phyloP scores from a whole-genome alignment of 1,284 basidiomycete species.

The Earliella scabrosa region DNA sequence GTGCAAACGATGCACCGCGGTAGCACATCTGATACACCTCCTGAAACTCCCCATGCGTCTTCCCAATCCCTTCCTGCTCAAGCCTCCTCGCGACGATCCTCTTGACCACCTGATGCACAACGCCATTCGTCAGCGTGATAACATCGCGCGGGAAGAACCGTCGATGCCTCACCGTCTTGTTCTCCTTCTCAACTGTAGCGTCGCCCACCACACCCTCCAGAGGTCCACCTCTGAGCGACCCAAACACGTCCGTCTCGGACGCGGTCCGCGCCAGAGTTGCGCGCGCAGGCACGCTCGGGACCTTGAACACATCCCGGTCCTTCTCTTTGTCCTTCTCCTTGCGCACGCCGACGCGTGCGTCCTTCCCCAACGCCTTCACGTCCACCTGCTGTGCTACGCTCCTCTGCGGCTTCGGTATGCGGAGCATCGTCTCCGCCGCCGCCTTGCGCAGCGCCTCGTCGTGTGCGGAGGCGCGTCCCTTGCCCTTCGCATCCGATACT shows the following conservation, averaged over 20 bases:
- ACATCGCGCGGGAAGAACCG: too few species aligned
- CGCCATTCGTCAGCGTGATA: neutral
- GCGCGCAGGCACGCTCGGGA: constrained; percentile 37
- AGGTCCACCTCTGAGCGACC: constrained; percentile 32
- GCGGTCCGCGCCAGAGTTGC: constrained; percentile 18
- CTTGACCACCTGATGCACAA: constrained; percentile 46
- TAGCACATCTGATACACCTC: constrained; percentile 38
- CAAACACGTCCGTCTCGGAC: constrained; percentile 54
- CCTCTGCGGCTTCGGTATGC: constrained; percentile 33
- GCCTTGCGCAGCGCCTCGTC: constrained; percentile 34
- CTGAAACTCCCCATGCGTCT: constrained; percentile 60
- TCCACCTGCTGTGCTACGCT: neutral
- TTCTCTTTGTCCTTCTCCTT: constrained; percentile 24
- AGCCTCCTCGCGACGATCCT: constrained; percentile 43
- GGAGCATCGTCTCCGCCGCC: constrained; percentile 42
- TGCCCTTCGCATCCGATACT: constrained; percentile 25
- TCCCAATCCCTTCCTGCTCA: constrained; percentile 48
- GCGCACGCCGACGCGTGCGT: constrained; percentile 19
- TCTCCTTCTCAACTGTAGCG: constrained; percentile 41
- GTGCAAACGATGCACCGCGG: constrained; percentile 37
- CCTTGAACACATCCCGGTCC: constrained; percentile 40
- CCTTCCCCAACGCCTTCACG: constrained; percentile 21
- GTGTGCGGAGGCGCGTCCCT: constrained; percentile 25
- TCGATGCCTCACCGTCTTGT: constrained; percentile 47
- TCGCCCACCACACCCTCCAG: constrained; percentile 12